These are phyloP conservation scores for Sporothrix dimorphospora DNA, from an alignment of 2,329 filamentous ascomycete species.

Conservation along the genomic window DNA sequence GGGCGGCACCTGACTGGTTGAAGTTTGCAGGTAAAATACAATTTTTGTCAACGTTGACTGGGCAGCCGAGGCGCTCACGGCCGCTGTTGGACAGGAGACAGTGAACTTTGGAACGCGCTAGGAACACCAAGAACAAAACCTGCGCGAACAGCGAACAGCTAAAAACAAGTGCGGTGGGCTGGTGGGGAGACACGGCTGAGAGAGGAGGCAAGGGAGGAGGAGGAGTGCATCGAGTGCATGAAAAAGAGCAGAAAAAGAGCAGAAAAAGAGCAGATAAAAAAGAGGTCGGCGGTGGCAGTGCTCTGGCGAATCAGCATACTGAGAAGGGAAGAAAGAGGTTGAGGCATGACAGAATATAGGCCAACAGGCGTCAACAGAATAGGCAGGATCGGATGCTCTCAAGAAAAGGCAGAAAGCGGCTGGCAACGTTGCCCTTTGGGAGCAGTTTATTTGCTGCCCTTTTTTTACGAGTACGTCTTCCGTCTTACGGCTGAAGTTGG, in stretches of 20 bases:
- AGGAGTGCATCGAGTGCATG: not conserved
- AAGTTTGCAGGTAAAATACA: too few relatives aligned
- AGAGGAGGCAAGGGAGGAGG: not conserved
- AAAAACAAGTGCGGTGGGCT: not conserved
- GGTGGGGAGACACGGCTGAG: not conserved
- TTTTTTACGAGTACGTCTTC: too few relatives aligned
- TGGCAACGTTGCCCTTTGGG: too few relatives aligned
- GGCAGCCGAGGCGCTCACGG: not conserved
- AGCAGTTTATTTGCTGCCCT: not conserved
- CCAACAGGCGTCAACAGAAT: not conserved
- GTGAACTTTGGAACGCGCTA: not conserved
- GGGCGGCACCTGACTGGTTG: not conserved
- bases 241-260: not conserved
- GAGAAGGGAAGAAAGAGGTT: not conserved
- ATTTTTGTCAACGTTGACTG: constrained; percentile 12
- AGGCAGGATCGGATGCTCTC: not conserved
- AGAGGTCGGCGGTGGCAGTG: not conserved
- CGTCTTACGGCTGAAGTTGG: not conserved
- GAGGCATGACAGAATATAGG: not conserved
- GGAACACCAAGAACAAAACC: not conserved
- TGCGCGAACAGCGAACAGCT: not conserved
- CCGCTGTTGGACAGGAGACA: constrained; percentile 20
- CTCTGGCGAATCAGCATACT: not conserved
- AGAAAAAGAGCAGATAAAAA: not conserved
- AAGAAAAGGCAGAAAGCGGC: not conserved